phyloP scores from a whole-genome alignment of 1,284 basidiomycete species.

The Malassezia yamatoensis region DNA sequence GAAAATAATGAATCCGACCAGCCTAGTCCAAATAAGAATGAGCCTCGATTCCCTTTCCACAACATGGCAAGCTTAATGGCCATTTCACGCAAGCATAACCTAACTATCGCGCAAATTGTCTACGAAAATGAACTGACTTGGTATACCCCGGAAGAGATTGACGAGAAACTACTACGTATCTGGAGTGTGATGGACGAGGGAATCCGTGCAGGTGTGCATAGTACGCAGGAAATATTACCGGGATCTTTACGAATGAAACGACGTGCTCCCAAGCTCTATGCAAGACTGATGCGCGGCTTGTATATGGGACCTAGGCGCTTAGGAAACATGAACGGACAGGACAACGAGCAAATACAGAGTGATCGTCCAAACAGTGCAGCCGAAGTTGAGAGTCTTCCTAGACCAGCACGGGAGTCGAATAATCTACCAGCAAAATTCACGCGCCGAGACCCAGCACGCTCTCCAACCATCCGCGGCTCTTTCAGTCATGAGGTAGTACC shows the following conservation, averaged over 20 bases:
- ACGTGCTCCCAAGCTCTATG: constrained; percentile 51
- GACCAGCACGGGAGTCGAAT: not conserved
- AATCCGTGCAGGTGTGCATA: constrained; percentile 74
- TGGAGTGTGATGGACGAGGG: constrained; percentile 91
- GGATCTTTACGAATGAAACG: constrained; percentile 57
- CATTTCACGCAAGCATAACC: constrained; percentile 71
- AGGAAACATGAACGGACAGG: not conserved
- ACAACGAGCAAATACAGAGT: not conserved
- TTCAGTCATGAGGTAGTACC: constrained; percentile 67
- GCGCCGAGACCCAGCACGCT: constrained; percentile 9
- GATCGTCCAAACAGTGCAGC: constrained; percentile 7
- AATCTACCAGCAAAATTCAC: not conserved
- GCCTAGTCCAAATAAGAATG: constrained; percentile 7
- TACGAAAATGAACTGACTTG: constrained; percentile 74
- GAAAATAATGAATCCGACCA: not conserved
- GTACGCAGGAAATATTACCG: constrained; percentile 66
- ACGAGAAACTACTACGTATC: constrained; percentile 51
- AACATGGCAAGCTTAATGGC: constrained; percentile 67
- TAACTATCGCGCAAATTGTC: constrained; percentile 58
- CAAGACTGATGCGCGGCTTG: constrained; percentile 73
- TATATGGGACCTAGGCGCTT: constrained; percentile 28
- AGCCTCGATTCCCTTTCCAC: constrained; percentile 73
- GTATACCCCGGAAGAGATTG: constrained; percentile 34
- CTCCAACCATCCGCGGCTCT: constrained; percentile 57
- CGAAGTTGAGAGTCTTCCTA: not conserved